Base-by-base conservation (phyloP, 257 asterid species). In the Osmanthus fragrans region DNA sequence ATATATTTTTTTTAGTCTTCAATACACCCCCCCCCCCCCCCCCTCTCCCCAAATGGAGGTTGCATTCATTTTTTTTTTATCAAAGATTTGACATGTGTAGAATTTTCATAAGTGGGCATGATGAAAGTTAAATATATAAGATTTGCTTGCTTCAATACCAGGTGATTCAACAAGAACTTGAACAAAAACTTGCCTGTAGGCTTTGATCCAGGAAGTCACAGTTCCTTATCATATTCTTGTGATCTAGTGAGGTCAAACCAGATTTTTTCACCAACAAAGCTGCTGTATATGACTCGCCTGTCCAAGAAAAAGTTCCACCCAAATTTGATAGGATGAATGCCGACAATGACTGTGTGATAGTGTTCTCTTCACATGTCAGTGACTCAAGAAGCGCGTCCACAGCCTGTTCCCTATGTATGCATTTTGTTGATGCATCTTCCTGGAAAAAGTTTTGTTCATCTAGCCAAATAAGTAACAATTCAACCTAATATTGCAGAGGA, bases 221-320 rank as follows among this genome's bases (percentile, higher is more conserved):
- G 36, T 85, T 87, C 84, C 84, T 94, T 54, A 94, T 92, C 89
- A 92, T 73, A 71, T 92, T 90, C 88, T 81, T 82, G 77, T 94
- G 97, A 45, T 84, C 85, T 60, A 87, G 79, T 27, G 82, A 88
- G 79, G 85, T 82, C 70, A 94, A 79, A 23, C 97, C 99, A 6
- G 96, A 84, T 69, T 93, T 94, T 75, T 86, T 94, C 10, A 88
- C 87, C 73, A 94, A 82, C 96, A 98, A 94, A 32, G 94, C 88
- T 65, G 77, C 74, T 11, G 97, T 94, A 84, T 91, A 92, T 29
- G 97, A 88, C 56, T 94, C 96, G 51, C 97, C 97, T 12, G 89
- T 80, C 97, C 97, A 94, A 72, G 97, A 87, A 84, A 82, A 89
- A 73, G 97, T 94, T 63, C 98, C 98, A 34, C 97, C 97, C 36